Conservation (phyloP, 2,329 filamentous ascomycete genomes). For the Xylaria sp. region DNA sequence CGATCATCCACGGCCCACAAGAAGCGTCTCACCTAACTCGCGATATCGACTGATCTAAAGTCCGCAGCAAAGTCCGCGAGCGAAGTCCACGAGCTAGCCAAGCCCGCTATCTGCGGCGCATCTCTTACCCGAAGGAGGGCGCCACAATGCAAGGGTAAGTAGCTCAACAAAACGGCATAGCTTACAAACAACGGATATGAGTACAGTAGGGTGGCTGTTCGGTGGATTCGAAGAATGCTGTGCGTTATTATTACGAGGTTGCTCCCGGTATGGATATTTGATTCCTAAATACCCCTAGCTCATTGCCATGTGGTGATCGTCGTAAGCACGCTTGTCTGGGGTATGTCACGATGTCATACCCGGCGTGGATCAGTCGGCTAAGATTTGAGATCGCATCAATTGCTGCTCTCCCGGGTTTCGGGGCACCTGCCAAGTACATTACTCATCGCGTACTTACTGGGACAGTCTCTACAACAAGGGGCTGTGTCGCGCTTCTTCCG, state of each 20-base stretch:
- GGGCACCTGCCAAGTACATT: not conserved
- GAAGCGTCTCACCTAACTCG: no score
- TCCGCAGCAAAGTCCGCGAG: no score
- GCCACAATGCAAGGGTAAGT: not conserved
- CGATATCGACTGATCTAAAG: no score
- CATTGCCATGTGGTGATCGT: constrained; percentile 1
- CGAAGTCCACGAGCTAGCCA: not conserved
- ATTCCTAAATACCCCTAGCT: not conserved
- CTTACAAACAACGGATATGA: not conserved
- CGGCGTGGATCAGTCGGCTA: not conserved
- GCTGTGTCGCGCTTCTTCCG: not conserved
- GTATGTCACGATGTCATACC: not conserved
- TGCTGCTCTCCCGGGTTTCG: not conserved
- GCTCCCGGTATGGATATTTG: not conserved
- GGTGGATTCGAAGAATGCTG: not conserved
- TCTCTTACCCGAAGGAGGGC: not conserved
- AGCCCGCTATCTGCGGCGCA: not conserved
- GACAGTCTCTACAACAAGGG: not conserved
- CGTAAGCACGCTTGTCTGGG: not conserved
- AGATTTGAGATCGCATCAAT: not conserved
- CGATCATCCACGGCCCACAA: not conserved
- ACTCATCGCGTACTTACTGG: not conserved
- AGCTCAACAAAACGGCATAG: not conserved
- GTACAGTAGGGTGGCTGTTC: not conserved
- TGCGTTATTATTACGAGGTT: not conserved